Percentiles rank a stretch among this genome's conserved stretches.
phyloP scores from a whole-genome alignment of 495 filamentous ascomycete species.

The Penicillium odoratum region DNA sequence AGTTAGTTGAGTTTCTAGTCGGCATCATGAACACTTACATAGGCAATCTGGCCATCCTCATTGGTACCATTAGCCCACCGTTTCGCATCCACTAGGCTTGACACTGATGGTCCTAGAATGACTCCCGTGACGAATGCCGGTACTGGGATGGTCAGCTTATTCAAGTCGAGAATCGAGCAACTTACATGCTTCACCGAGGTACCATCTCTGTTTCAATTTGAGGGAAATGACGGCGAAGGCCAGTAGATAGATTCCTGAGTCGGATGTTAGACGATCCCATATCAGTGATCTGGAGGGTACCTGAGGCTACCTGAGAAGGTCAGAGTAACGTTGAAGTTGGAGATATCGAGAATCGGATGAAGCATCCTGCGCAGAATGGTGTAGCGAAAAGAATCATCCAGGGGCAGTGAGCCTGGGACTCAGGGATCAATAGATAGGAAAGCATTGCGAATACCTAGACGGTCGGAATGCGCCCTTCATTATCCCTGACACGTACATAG shows the following conservation, averaged over 20 bases:
- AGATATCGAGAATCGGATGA: conserved; percentile 52
- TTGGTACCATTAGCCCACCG: conserved; percentile 38
- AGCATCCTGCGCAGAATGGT: conserved; percentile 29
- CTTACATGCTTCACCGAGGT: conserved; percentile 58
- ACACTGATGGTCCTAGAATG: conserved; percentile 49
- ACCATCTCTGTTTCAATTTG: conserved; percentile 54
- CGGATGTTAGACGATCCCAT: not conserved
- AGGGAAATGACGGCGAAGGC: conserved; percentile 51
- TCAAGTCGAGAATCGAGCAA: conserved; percentile 8
- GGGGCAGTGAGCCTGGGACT: not conserved
- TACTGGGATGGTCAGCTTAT: conserved; percentile 31
- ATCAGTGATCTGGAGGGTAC: not conserved
- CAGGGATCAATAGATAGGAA: too few species aligned
- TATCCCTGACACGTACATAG: too few species aligned
- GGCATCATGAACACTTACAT: conserved; percentile 24
- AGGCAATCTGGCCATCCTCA: conserved; percentile 43
- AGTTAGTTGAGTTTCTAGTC: not conserved
- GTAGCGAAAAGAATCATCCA: not conserved
- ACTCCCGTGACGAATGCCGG: conserved; percentile 51
- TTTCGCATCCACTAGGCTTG: conserved; percentile 45
- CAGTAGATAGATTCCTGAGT: conserved; percentile 33
- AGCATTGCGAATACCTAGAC: too few species aligned
- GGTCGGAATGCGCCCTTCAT: too few species aligned
- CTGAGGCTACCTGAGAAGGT: conserved; percentile 42
- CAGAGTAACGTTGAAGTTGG: conserved; percentile 51